Percentiles rank a stretch among this genome's conserved stretches.
phyloP scores from a whole-genome alignment of 768 basidiomycete genomes.

The Boletus huronensis region DNA sequence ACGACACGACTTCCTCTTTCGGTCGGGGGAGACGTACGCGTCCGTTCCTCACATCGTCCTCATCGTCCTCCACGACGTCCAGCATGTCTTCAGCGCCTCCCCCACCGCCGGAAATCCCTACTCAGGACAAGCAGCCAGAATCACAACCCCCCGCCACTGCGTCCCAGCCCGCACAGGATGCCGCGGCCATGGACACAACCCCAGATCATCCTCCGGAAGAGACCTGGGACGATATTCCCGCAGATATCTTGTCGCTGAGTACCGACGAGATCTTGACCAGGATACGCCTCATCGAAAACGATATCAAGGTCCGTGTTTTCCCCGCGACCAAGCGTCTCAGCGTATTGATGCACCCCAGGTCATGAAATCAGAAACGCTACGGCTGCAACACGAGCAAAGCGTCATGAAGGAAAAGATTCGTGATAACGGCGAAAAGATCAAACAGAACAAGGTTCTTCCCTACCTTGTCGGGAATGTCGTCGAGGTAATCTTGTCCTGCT shows the following conservation, averaged over 20 bases:
- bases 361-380: slow-evolving; percentile 91
- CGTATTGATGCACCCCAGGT: slow-evolving; percentile 50
- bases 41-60: slow-evolving; percentile 5
- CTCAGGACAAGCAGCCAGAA: slow-evolving; percentile 51
- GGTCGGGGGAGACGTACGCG: slow-evolving; percentile 27
- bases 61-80: slow-evolving; percentile 3
- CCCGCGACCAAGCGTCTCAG: neutral
- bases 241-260: slow-evolving; percentile 71
- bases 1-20: slow-evolving; percentile 22
- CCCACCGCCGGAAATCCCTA: slow-evolving; percentile 42
- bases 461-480: slow-evolving; percentile 98
- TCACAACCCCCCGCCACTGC: slow-evolving; percentile 31
- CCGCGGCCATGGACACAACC: slow-evolving; percentile 65
- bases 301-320: slow-evolving; percentile 69
- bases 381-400: slow-evolving; percentile 90
- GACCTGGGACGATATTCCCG: slow-evolving; percentile 88
- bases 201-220: slow-evolving; percentile 71
- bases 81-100: slow-evolving; percentile 58
- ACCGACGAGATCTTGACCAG: slow-evolving; percentile 89
- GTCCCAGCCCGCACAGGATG: slow-evolving; percentile 33
- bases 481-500: slow-evolving; percentile 52
- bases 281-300: slow-evolving; percentile 92
- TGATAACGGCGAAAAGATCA: slow-evolving; percentile 97
- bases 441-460: slow-evolving; percentile 98
- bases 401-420: slow-evolving; percentile 99